Base-by-base conservation (phyloP, 164 flowering plant genomes). In the Nymphaea thermarum region DNA sequence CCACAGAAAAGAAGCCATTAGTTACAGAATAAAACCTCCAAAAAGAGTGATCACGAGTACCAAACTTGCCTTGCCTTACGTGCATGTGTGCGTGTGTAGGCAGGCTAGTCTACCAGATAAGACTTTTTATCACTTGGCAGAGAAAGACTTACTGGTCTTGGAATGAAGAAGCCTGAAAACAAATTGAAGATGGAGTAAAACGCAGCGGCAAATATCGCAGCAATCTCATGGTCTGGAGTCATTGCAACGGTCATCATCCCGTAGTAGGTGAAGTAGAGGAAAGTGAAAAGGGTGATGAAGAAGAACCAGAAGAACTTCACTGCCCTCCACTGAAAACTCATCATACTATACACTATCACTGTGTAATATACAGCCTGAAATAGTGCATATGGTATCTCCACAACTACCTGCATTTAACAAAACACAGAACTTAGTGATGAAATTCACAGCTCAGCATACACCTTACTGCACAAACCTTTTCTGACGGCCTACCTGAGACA, bases 91-190 rank as follows among this genome's bases (percentile, higher is more conserved):
- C 36, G 36, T 1, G 36, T 25, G 36, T 25, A 25, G 36, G 36
- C 36, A 25, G 36, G 36, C 36, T 25, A 25, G 36, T 25, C 36
- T 25, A 25, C 36, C 36, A 25, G 36, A 25, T 25, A 0, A 25
- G 36, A 25, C 36, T 25, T 25, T 25, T 25, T 25, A 25, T 25
- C 36, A 25, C 36, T 25, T 25, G 36, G 12, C 12, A 47, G 55
- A 47, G 55, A 12, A 47, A 47, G 12, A 47, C 55, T 76, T 81
- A 88, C 95, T 7, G 89, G 85, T 80, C 81, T 77, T 10, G 97
- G 93, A 66, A 91, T 85, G 78, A 85, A 88, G 82, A 88, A 91
- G 65, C 95, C 97, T 3, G 95, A 88, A 84, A 91, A 91, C 8
- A 91, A 85, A 71, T 83, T 89, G 84, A 88, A 91, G 67, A 91